Base-by-base conservation (phyloP, 768 basidiomycete genomes). In the Gautieria morchelliformis region DNA sequence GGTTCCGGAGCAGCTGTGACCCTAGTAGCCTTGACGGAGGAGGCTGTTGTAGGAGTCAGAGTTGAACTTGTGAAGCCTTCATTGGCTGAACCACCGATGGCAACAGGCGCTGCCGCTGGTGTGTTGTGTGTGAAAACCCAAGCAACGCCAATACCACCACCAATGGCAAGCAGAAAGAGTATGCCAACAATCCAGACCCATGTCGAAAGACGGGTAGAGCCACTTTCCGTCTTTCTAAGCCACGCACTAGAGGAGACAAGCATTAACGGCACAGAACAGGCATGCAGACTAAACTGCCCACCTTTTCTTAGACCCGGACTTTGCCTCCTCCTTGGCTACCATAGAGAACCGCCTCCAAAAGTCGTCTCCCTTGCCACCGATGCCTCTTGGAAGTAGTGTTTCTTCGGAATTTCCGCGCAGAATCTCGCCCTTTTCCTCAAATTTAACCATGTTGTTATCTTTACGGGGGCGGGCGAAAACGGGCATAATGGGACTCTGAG, bases 281-380 rank as follows among this genome's bases (percentile, higher is more conserved):
- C 27, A 32, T 17, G n/a, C 41, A 5, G 35, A 4, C 46, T 22
- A 33, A 27, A 17, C 32, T 30, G 61, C 62, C 19, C 53, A 75
- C 77, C 71, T 73, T 70, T 68, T 77, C 75, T 63, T 81, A 81
- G 65, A 75, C 64, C 10, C 67, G 59, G 72, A 75, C 56, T 63
- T 65, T 57, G 71, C 73, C 62, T 86, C 82, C 58, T 83, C 82
- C 65, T 81, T 87, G 9, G 82, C 88, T 60, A 91, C 82, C 75
- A 90, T 89, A 60, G 85, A 87, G 70, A 91, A 92, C 40, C 89
- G 76, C 59, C 86, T 75, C 89, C 89, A 92, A 70, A 92, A 91
- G 63, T 90, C 85, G 63, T 91, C 88, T 0, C 87, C 87, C 50
- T 77, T 80, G 66, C 87, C 81, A 2, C 87, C 86, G 19, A 17